phyloP scores from a whole-genome alignment of 2,329 filamentous ascomycete species.

The Aspergillus quadrilineatus region DNA sequence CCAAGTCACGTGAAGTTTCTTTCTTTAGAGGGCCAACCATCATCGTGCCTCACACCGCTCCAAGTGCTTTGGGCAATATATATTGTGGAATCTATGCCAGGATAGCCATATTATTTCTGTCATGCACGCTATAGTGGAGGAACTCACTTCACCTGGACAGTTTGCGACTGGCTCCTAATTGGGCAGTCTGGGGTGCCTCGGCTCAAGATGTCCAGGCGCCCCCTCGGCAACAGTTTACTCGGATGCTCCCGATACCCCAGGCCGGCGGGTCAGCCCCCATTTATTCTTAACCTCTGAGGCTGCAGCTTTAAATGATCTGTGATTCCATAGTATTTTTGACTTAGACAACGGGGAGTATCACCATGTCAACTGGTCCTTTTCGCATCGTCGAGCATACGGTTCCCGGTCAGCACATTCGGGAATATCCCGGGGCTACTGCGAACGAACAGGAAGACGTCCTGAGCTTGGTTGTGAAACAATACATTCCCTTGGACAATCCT shows the following conservation, averaged over 20 bases:
- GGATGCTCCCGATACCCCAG: conserved; percentile 9
- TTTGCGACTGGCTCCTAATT: neutral
- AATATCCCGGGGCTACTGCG: conserved; percentile 72
- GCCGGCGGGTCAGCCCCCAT: conserved; percentile 1
- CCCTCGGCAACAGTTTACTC: conserved; percentile 9
- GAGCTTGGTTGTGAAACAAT: conserved; percentile 79
- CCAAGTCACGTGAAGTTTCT: conserved; percentile 24
- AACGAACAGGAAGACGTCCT: conserved; percentile 72
- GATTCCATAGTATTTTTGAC: neutral
- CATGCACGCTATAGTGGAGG: neutral
- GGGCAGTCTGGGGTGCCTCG: conserved; percentile 8
- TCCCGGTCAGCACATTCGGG: conserved; percentile 74
- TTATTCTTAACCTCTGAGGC: conserved; percentile 1
- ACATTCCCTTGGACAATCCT: conserved; percentile 71
- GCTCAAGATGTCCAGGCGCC: conserved; percentile 4
- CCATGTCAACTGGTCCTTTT: conserved; percentile 37
- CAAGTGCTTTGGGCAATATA: neutral
- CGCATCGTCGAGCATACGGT: conserved; percentile 71
- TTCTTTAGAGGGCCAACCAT: neutral
- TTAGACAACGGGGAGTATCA: conserved; percentile 11
- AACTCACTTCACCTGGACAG: neutral
- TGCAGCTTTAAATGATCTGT: neutral
- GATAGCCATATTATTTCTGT: neutral
- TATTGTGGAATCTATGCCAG: too few relatives aligned
- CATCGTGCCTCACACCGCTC: neutral